These are phyloP conservation scores for Saksenaea oblongispora DNA, from an alignment of 371 early-diverging fungal genomes.

Conservation along the genomic window DNA sequence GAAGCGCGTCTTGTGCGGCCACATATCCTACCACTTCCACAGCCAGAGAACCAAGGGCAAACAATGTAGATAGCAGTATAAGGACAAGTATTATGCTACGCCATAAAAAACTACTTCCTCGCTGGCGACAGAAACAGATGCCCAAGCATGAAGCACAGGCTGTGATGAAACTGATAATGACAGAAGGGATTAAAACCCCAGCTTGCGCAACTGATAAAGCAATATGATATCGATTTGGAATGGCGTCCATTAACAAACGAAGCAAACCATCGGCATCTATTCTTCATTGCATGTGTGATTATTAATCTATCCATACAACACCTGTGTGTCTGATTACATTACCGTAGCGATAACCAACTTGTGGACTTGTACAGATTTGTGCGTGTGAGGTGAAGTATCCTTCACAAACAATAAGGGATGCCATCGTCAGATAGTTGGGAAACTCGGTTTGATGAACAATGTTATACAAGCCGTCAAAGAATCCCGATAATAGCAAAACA, in stretches of 20 bases:
- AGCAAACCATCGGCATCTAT: slow-evolving; percentile 10
- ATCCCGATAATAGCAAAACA: neutral
- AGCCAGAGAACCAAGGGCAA: slow-evolving; percentile 11
- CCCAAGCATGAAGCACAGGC: neutral
- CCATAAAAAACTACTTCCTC: neutral
- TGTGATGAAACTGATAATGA: slow-evolving; percentile 5
- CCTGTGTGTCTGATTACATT: neutral
- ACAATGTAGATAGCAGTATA: neutral
- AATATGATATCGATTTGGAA: slow-evolving; percentile 11
- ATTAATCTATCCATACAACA: neutral
- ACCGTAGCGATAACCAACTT: slow-evolving; percentile 18
- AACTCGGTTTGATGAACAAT: slow-evolving; percentile 9
- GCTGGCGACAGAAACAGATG: neutral
- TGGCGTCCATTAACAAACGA: slow-evolving; percentile 8
- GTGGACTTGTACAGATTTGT: slow-evolving; percentile 8
- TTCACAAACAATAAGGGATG: slow-evolving; percentile 16
- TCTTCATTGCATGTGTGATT: neutral
- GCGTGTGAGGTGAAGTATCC: neutral
- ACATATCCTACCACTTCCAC: slow-evolving; percentile 12
- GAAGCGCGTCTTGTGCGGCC: slow-evolving; percentile 3
- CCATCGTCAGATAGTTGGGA: slow-evolving; percentile 18
- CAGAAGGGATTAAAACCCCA: slow-evolving; percentile 18
- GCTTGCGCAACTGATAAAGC: slow-evolving; percentile 15
- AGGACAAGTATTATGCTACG: neutral
- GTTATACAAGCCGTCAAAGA: slow-evolving; percentile 1